Evolutionary conservation across 257 asterid genomes (phyloP).

Genomic region (Petrea volubilis): DNA sequence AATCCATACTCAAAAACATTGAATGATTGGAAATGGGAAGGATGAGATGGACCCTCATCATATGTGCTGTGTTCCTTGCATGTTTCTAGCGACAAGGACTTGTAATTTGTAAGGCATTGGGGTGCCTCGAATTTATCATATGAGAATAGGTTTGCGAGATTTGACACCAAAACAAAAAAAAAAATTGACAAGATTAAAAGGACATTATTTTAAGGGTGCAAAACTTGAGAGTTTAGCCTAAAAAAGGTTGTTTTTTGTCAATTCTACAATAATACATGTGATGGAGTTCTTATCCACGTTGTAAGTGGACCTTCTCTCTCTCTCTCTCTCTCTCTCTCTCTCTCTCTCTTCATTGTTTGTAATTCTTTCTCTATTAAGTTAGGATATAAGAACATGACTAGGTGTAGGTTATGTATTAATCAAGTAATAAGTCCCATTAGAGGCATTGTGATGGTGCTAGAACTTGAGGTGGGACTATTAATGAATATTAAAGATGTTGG

Average conservation of each 20-base stretch:
- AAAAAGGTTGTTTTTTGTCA: neutral
- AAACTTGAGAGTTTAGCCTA: neutral
- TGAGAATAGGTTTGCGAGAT: neutral
- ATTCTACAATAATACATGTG: constrained; percentile 17
- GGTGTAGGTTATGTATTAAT: too few species aligned
- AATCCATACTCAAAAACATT: too few species aligned
- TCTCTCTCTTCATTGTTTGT: too few species aligned
- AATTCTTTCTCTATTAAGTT: too few species aligned
- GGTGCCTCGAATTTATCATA: neutral
- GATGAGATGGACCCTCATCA: constrained; percentile 12
- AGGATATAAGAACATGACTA: too few species aligned
- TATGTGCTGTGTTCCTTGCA: constrained; percentile 4
- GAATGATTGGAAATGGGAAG: neutral
- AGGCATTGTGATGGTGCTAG: too few species aligned
- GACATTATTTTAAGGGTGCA: neutral
- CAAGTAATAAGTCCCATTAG: too few species aligned
- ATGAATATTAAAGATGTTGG: too few species aligned
- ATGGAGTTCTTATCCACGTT: constrained; percentile 14
- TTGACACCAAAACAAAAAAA: neutral
- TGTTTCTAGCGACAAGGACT: constrained; percentile 19
- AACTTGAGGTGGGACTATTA: too few species aligned
- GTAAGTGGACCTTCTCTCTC: too few species aligned
- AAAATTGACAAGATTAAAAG: neutral
- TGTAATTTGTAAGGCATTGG: neutral
- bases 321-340: too few species aligned